Base-by-base conservation (phyloP, 768 basidiomycete species). In the Cyathus striatus region DNA sequence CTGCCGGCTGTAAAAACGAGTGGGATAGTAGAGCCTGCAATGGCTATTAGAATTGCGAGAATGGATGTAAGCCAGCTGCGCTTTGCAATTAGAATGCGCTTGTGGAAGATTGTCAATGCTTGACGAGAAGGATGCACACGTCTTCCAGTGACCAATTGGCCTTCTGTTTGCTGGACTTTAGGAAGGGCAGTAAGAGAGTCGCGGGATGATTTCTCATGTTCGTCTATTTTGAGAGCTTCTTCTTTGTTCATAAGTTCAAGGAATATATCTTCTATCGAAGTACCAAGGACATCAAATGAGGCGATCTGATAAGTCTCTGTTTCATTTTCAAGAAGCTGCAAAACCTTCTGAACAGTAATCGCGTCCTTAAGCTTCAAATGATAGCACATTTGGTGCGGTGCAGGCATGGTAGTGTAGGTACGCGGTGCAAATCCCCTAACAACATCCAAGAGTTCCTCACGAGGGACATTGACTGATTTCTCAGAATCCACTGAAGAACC, bases 261-360 rank as follows among this genome's bases (percentile, higher is more conserved):
- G 65, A 91, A 90, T 35, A 91, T 84, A 44, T 89, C 85, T 58
- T 91, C 88, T 30, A 91, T 82, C 6, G 85, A 78, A 1, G 86
- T 82, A 7, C 84, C 81, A 17, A 84, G 61, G 18, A 88, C 70
- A 43, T 88, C 82, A 52, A 83, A 86, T 0, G 77, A 78, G 0
- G 53, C 53, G 26, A 86, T 64, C 6, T 56, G 45, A 33, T 69
- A 64, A 0, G 49, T 46, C 6, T 43, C 50, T 26, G 62, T 64
- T 25, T 79, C 68, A 0, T 57, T 46, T 22, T 86, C 78, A 1
- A 89, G 60, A 3, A 79, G 36, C 22, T 69, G 66, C 14, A 89
- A 70, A 13, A 86, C 75, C 21, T 65, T 60, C 33, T 76, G 73
- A 2, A 90, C 80, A 2, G 67, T 53, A 1, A 49, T 47, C 3